A percentile compares a stretch with the other conserved stretches of the same genome.
phyloP scores from a whole-genome alignment of 768 basidiomycete species.

The Boletus reticuloceps region DNA sequence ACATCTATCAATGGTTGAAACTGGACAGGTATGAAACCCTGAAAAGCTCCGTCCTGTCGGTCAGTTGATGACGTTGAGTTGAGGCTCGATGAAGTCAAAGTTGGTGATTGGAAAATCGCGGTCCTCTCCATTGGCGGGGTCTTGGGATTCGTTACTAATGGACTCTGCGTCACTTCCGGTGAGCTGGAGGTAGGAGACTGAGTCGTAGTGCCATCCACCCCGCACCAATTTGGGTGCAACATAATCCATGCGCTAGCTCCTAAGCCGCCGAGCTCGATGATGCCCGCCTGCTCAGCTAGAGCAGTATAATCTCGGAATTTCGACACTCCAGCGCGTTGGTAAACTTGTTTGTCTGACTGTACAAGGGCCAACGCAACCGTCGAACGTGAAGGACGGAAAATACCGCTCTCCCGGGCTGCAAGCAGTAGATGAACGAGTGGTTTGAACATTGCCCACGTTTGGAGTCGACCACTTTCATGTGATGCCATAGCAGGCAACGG shows the following conservation, averaged over 20 bases:
- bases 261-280: constrained; percentile 24
- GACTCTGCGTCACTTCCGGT: neutral
- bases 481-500: neutral
- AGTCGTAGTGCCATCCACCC: neutral
- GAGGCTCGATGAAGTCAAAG: neutral
- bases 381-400: constrained; percentile 37
- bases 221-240: constrained; percentile 26
- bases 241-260: constrained; percentile 24
- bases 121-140: constrained; percentile 6
- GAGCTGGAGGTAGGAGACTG: constrained; percentile 16
- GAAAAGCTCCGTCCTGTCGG: neutral
- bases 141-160: constrained; percentile 8
- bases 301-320: constrained; percentile 27
- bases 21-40: constrained; percentile 4
- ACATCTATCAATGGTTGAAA: constrained; percentile 33
- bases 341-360: constrained; percentile 24
- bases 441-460: constrained; percentile 29
- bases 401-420: constrained; percentile 28
- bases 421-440: constrained; percentile 26
- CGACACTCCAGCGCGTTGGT: constrained; percentile 25
- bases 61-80: neutral
- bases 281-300: constrained; percentile 25
- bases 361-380: constrained; percentile 34
- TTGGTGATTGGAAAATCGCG: neutral
- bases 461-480: constrained; percentile 3